Conservation (phyloP, 2,329 filamentous ascomycete species). For the Trichoderma lentiforme region DNA sequence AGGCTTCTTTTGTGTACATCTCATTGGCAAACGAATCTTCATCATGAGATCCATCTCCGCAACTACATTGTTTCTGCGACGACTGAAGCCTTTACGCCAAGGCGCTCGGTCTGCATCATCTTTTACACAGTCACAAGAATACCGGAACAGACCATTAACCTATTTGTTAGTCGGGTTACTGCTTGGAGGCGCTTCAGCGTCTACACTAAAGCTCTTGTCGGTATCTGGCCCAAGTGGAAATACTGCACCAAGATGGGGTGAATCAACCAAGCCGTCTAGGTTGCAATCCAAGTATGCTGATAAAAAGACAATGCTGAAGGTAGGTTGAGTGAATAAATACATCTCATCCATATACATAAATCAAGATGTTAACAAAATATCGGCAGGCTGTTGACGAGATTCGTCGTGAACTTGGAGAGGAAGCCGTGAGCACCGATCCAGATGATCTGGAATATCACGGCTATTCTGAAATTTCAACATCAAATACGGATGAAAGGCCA, state of each 20-base stretch:
- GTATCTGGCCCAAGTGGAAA: neutral
- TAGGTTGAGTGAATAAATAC: neutral
- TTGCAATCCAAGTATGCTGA: slow-evolving; percentile 24
- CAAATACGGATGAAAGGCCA: slow-evolving; percentile 61
- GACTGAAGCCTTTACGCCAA: neutral
- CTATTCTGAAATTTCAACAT: slow-evolving; percentile 67
- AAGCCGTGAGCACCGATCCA: slow-evolving; percentile 60
- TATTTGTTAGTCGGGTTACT: slow-evolving; percentile 3
- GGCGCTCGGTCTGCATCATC: neutral
- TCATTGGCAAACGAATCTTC: neutral
- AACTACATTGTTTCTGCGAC: neutral
- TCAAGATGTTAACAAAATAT: neutral
- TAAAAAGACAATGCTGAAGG: slow-evolving; percentile 24
- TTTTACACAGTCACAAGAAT: neutral
- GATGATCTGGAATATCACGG: slow-evolving; percentile 63
- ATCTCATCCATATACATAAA: neutral
- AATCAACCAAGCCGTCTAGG: neutral
- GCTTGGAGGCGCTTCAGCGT: slow-evolving; percentile 5
- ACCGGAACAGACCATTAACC: neutral
- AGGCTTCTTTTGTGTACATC: neutral
- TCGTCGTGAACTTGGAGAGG: slow-evolving; percentile 43
- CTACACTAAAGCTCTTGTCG: neutral
- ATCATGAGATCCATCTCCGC: neutral
- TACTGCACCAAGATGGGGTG: slow-evolving; percentile 19
- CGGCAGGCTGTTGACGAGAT: slow-evolving; percentile 23